Evolutionary conservation across 2,329 filamentous ascomycete species (phyloP).

Genomic region (Monilinia aucupariae): DNA sequence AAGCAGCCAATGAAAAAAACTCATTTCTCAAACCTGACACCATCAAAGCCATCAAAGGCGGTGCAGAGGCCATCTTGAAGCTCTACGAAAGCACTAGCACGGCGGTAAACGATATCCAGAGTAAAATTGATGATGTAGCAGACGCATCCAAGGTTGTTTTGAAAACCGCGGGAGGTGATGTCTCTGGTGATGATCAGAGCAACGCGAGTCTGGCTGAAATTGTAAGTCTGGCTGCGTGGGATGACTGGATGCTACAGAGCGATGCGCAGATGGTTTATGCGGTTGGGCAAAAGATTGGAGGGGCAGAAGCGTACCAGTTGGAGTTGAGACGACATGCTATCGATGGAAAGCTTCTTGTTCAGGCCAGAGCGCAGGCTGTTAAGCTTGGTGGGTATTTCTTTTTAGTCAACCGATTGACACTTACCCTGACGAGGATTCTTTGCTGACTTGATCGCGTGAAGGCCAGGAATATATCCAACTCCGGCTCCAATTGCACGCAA

Average conservation of each 20-base stretch:
- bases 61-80: background rate
- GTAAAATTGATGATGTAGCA: no score
- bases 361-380: background rate
- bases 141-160: no score
- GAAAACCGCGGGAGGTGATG: background rate
- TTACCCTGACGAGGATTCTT: no score
- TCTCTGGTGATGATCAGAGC: background rate
- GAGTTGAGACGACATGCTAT: slow-evolving; percentile 3
- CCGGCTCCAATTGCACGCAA: background rate
- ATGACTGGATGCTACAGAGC: background rate
- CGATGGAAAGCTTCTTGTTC: slow-evolving; percentile 3
- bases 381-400: background rate
- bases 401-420: background rate
- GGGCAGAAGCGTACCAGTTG: background rate
- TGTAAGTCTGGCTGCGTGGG: background rate
- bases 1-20: background rate
- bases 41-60: background rate
- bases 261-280: slow-evolving; percentile 1
- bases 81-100: slow-evolving; percentile 3
- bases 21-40: background rate
- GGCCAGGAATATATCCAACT: background rate
- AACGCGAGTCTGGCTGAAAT: background rate
- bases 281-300: background rate
- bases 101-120: background rate
- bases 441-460: background rate